These are phyloP conservation scores for Phytophthora colocasiae DNA, from an alignment of 352 stramenopile species.

Conservation along the genomic window DNA sequence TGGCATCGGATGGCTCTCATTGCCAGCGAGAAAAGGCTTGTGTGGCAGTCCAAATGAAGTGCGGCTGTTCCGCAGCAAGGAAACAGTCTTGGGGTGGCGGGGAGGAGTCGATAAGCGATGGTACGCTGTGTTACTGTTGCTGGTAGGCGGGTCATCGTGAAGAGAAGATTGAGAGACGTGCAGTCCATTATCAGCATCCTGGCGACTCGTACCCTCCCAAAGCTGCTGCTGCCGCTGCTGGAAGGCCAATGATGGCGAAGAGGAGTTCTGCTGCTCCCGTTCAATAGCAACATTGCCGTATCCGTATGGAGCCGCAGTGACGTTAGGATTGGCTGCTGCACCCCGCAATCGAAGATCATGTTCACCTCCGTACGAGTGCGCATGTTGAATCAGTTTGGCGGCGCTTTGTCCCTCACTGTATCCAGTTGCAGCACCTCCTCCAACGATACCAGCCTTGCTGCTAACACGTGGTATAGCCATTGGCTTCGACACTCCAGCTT, in stretches of 20 bases:
- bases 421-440: conserved; percentile 21
- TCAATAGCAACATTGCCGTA: conserved; percentile 84
- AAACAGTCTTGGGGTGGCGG: conserved; percentile 68
- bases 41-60: conserved; percentile 40
- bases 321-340: conserved; percentile 64
- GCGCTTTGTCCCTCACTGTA: conserved; percentile 32
- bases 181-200: conserved; percentile 39
- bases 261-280: conserved; percentile 31
- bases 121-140: conserved; percentile 34
- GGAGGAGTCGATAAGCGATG: conserved; percentile 72
- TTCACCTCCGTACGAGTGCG: conserved; percentile 72
- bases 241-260: conserved; percentile 39
- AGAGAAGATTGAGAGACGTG: conserved; percentile 35
- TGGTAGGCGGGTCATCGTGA: conserved; percentile 48
- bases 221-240: conserved; percentile 44
- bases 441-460: conserved; percentile 37
- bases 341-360: conserved; percentile 55
- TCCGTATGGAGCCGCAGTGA: conserved; percentile 72
- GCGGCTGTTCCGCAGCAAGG: conserved; percentile 49
- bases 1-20: conserved; percentile 40
- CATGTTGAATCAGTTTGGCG: conserved; percentile 54
- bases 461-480: conserved; percentile 82
- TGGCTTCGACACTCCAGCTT: conserved; percentile 69
- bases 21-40: conserved; percentile 22
- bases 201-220: conserved; percentile 39